phyloP scores from a whole-genome alignment of 1,284 basidiomycete genomes.

The Rhizoctonia solani region DNA sequence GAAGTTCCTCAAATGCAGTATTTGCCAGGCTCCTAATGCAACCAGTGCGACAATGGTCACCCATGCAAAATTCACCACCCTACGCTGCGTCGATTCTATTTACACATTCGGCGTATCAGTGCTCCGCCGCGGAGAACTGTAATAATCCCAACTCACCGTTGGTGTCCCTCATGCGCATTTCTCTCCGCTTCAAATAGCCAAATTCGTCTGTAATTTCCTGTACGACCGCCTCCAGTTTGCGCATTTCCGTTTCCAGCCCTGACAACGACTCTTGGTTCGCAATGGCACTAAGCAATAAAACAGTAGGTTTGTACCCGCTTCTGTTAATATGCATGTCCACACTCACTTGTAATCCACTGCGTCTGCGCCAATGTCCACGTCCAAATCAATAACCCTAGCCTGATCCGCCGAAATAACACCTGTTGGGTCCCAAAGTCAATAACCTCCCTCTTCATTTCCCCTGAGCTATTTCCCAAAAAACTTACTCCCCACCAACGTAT shows the following conservation, averaged over 20 bases:
- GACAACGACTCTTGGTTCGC: conserved; percentile 98
- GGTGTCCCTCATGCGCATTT: conserved; percentile 87
- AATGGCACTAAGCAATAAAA: conserved; percentile 73
- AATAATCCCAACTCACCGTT: conserved; percentile 77
- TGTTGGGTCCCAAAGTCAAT: not conserved
- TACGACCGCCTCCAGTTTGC: conserved; percentile 92
- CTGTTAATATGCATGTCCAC: not conserved
- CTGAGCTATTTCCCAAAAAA: conserved; percentile 39
- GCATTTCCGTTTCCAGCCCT: conserved; percentile 96
- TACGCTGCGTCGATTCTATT: conserved; percentile 85
- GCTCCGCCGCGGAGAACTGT: no score
- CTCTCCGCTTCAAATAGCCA: conserved; percentile 87
- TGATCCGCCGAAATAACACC: not conserved
- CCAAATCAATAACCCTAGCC: conserved; percentile 77
- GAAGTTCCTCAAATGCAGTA: conserved; percentile 89
- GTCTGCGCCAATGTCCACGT: conserved; percentile 97
- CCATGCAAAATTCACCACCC: conserved; percentile 93
- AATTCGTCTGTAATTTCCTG: conserved; percentile 96
- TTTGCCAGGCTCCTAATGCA: conserved; percentile 91
- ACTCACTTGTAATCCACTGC: conserved; percentile 97
- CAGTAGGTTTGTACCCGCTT: not conserved
- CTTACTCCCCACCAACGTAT: conserved; percentile 72
- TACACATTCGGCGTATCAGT: not conserved
- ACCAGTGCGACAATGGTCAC: conserved; percentile 81
- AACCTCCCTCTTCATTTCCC: not conserved